Base-by-base conservation (phyloP, 164 flowering plant species). In the Sedum album region DNA sequence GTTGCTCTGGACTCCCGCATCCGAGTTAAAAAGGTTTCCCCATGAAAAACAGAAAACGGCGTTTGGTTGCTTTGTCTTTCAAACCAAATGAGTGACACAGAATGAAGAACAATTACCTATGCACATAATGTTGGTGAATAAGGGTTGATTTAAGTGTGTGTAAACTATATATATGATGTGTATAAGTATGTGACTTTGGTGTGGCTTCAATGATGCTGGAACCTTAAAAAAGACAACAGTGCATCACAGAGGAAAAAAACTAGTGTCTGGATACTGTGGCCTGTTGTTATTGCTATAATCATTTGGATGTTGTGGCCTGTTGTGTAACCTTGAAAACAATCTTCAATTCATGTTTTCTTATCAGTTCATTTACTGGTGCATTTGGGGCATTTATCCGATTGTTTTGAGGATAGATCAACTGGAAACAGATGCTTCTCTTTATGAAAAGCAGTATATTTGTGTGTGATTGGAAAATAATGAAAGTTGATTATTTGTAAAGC, bases 1-100 rank as follows among this genome's bases (percentile, higher is more conserved):
- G 49, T 75, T 80, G 82, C 66, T 74, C 84, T 90, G 0, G 93
- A 90, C 68, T 77, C 86, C 28, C 46, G 80, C 17, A 13, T 85
- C 21, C 84, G 76, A 81, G 44, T 53, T 49, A 23, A 49, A 49
- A 21, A n/a, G 5, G 7, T 10, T 20, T 2, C 9, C 55, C 25
- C 14, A 53, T 17, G n/a, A 17, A 46, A 21, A 23, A 53, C 26
- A 53, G 8, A 23, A 9, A 20, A n/a, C n/a, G 23, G 11, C 7
- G 42, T 49, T 49, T 49, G 55, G 55, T 49, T 21, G 55, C n/a
- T 49, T 20, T 7, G 9, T 21, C 28, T 21, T 53, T 13, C 23
- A 20, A 17, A 20, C 48, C 55, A 48, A 53, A 53, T 2, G 28
- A 35, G 11, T 48, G 60, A 11, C n/a, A n/a, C n/a, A 21, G 60